Evolutionary conservation across 192 early-diverging fungal species (phyloP).

Genomic region (Irineochytrium annulatum): DNA sequence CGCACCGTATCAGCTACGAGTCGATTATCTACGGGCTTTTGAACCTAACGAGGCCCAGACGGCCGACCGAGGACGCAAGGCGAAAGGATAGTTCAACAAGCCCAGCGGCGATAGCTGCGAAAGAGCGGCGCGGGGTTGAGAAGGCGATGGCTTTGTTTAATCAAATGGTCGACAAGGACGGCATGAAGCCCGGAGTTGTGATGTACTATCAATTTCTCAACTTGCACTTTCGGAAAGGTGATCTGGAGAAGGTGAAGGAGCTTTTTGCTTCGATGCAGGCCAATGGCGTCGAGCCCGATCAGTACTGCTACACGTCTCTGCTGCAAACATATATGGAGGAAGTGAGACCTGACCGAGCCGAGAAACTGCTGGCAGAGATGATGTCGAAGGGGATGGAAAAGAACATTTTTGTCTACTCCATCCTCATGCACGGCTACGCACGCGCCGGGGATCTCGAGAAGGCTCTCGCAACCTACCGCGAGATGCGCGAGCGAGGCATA

Average conservation of each 20-base stretch:
- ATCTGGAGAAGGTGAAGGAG: conserved; percentile 5
- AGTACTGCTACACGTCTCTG: conserved; percentile 13
- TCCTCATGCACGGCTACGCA: conserved; percentile 15
- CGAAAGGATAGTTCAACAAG: no score
- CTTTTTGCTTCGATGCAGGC: conserved; percentile 13
- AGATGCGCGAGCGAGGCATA: conserved; percentile 4
- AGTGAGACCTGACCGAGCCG: conserved; percentile 5
- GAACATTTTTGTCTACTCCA: conserved; percentile 16
- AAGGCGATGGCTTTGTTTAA: no score
- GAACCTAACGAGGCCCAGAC: neutral
- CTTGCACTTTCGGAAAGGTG: conserved; percentile 2
- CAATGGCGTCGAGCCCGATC: conserved; percentile 15
- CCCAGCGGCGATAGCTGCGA: no score
- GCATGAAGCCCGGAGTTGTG: neutral
- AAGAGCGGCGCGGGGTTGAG: no score
- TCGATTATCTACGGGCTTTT: neutral
- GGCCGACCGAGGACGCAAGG: no score
- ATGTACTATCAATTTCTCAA: conserved; percentile 9
- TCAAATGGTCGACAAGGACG: conserved; percentile 2
- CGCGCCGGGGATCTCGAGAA: conserved; percentile 7
- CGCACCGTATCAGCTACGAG: neutral
- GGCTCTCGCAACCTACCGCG: neutral
- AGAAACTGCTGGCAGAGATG: conserved; percentile 15
- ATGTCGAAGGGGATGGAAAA: neutral
- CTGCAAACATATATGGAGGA: conserved; percentile 5